Conservation (phyloP, 164 flowering plant species). For the Protea cynaroides region DNA sequence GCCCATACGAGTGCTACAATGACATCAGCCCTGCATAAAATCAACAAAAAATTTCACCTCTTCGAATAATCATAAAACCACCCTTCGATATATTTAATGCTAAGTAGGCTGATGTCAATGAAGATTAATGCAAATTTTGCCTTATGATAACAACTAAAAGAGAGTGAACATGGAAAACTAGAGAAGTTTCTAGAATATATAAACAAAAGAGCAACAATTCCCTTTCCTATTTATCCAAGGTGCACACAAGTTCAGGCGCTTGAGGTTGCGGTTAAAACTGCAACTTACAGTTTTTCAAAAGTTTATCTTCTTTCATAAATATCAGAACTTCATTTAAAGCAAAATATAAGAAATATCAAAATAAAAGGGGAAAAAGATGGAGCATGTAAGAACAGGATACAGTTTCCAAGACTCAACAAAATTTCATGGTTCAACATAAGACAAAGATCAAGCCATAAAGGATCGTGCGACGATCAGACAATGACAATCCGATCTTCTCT, state of each 20-base stretch:
- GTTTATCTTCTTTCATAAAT: not conserved
- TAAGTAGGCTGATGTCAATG: not conserved
- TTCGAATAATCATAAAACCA: not conserved
- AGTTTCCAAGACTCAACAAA: not conserved
- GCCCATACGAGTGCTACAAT: slow-evolving; percentile 41
- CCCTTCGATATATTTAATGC: not conserved
- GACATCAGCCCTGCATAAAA: slow-evolving; percentile 44
- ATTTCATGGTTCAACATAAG: not conserved
- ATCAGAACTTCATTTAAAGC: not conserved
- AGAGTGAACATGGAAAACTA: too few relatives aligned
- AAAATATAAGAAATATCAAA: not conserved
- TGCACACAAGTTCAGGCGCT: not conserved
- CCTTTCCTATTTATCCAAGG: not conserved
- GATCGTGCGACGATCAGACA: not conserved
- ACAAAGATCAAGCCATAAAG: not conserved
- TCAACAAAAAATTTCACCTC: slow-evolving; percentile 5
- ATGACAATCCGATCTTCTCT: not conserved
- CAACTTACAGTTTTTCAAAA: not conserved
- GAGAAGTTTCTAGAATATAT: not conserved
- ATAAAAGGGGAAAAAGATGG: not conserved
- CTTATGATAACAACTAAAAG: too few relatives aligned
- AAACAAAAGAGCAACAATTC: not conserved
- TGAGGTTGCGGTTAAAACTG: not conserved
- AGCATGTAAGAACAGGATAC: not conserved
- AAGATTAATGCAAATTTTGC: too few relatives aligned